Evolutionary conservation across 2,329 filamentous ascomycete species (phyloP), one percentile per base, ranked within the genome.

Genomic region (Cephalotrichum gorgonifer): DNA sequence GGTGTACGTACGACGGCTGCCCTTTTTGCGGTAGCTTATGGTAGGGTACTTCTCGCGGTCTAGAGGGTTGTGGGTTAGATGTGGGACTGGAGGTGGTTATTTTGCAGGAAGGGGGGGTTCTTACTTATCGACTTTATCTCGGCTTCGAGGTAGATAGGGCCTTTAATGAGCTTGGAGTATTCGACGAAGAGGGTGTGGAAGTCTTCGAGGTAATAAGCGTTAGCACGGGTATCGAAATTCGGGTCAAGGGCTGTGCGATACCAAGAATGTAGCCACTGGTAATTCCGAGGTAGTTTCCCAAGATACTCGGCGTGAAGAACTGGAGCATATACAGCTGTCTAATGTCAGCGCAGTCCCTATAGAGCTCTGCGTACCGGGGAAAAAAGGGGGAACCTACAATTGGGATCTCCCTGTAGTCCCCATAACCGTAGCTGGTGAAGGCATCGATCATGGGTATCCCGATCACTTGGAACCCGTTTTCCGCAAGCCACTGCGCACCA

Each of bases 141-240:
- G 33, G 31, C 22, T 6, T n/a, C 23, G 33, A 47, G 45, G 25
- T 47, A 22, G 33, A 47, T 41, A 20, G 22, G 45, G n/a, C 33
- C 45, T 30, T 47, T 28, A 14, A 47, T 27, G 9, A 25, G n/a
- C 45, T 41, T 47, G n/a, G 45, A 26, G 26, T 17, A 41, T 17
- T 47, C 31, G 6, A 30, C 45, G 23, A 47, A 47, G 17, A 47
- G 22, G 15, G 39, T 39, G 33, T 47, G 33, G 33, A 47, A 47
- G 26, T 47, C 45, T 47, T n/a, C 14, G 25, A 4, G 8, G 4
- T 25, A 33, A 8, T 11, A 33, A 11, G n/a, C 3, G 30, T 17
- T 8, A 22, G 44, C 28, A 15, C n/a, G 12, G 17, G 6, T n/a
- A 2, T 14, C 31, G 14, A 33, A 33, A 17, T 22, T 31, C 1